Base-by-base conservation (phyloP, 805 yeast species). In the Vanderwaltozyma yarrowii region DNA sequence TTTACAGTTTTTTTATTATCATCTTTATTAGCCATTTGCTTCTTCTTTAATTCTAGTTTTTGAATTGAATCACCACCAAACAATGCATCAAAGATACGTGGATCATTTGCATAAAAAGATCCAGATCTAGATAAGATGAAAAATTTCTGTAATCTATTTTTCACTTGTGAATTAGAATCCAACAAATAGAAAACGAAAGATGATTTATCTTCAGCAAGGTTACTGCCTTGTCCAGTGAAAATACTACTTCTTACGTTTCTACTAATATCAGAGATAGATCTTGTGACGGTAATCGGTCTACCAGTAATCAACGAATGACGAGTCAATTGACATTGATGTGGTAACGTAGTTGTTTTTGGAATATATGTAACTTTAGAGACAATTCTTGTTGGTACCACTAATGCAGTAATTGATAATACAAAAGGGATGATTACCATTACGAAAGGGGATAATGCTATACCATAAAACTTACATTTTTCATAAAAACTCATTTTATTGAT, bases 51-150 rank as follows among this genome's bases (percentile, higher is more conserved):
- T 25, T 37, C 32, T 21, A 37, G 32, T 3, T 11, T n/a, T 27
- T 28, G 26, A 5, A 37, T 37, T n/a, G 39, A 32, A 18, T 49
- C 56, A 11, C 49, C 49, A 7, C 56, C 54, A 38, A 56, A 55
- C 17, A 58, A 43, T 17, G 52, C 54, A 30, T 52, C 58, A 16
- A 58, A 44, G 11, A 56, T 33, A 32, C 60, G 46, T 18, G 60
- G 56, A 39, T 56, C 61, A 15, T 48, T 42, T 11, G 44, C 49
- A 48, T 52, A 50, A 30, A 57, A 47, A 18, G 36, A 37, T 23
- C 62, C 63, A 10, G 59, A 47, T 33, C 63, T 51, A 8, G 57
- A 49, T 17, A 57, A 38, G 13, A 57, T 49, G 35, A 48, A 56
- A 17, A 49, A 41, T 29, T 45, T 55, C 23, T 49, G 38, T 41